phyloP scores from a whole-genome alignment of 768 basidiomycete species.

The Lepiota brunneoincarnata region DNA sequence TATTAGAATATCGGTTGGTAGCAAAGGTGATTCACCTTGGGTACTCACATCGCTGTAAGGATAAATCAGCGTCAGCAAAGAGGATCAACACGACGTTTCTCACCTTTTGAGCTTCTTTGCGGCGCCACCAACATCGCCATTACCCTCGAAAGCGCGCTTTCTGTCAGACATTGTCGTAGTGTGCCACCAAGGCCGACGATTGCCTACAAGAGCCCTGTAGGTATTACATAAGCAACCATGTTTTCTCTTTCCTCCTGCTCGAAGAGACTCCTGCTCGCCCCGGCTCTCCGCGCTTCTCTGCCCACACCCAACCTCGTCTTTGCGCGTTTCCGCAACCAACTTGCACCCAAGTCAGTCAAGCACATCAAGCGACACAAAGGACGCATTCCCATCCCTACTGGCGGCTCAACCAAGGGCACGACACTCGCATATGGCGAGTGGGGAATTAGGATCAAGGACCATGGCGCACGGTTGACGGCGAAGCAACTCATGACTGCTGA shows the following conservation, averaged over 20 bases:
- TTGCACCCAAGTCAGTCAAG: constrained; percentile 83
- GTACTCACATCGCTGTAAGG: constrained; percentile 69
- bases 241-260: constrained; percentile 42
- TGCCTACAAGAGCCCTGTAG: neutral
- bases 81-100: constrained; percentile 17
- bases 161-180: constrained; percentile 54
- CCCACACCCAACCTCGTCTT: constrained; percentile 32
- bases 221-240: constrained; percentile 31
- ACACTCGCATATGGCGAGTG: constrained; percentile 90
- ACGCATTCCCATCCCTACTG: constrained; percentile 77
- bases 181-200: neutral
- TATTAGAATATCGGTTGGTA: constrained; percentile 50
- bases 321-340: constrained; percentile 51
- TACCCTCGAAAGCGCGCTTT: constrained; percentile 58
- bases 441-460: constrained; percentile 85
- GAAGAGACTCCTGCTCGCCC: constrained; percentile 22
- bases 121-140: constrained; percentile 40
- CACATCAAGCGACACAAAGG: constrained; percentile 91
- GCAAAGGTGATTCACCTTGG: constrained; percentile 71
- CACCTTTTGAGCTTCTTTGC: constrained; percentile 72
- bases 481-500: constrained; percentile 88
- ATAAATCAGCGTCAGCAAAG: constrained; percentile 15
- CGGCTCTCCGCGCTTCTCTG: constrained; percentile 20
- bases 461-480: constrained; percentile 78
- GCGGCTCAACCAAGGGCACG: constrained; percentile 92